Conservation (phyloP, 108 stramenopile genomes). For the Nannochloropsis granulata region DNA sequence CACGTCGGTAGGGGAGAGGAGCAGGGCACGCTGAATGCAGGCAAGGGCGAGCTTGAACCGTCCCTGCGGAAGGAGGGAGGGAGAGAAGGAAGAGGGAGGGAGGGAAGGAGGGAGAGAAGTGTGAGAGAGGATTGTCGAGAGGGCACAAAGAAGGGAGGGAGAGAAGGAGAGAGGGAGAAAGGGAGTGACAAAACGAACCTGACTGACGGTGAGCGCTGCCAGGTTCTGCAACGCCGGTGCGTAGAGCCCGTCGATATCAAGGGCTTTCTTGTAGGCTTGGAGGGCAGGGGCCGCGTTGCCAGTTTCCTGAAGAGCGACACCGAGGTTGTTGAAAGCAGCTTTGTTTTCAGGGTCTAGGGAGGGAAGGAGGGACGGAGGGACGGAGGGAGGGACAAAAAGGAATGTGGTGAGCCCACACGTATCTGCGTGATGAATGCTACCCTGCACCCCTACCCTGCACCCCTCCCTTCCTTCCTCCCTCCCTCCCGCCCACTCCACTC, state of each 20-base stretch:
- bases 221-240: not conserved
- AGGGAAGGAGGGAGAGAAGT: not conserved
- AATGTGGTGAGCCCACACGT: too few species aligned
- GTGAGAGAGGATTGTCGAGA: too few species aligned
- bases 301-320: not conserved
- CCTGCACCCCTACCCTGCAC: not conserved
- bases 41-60: not conserved
- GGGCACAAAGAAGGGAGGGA: not conserved
- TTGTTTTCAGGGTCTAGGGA: not conserved
- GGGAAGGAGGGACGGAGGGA: not conserved
- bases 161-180: not conserved
- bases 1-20: not conserved
- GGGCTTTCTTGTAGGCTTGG: not conserved
- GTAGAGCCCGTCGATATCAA: not conserved
- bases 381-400: too few species aligned
- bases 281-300: not conserved
- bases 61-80: not conserved
- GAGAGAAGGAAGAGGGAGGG: too few species aligned
- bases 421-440: too few species aligned
- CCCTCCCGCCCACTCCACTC: not conserved
- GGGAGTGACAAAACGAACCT: not conserved
- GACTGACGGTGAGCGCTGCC: not conserved
- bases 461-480: not conserved
- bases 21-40: not conserved
- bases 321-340: not conserved